Evolutionary conservation across 495 filamentous ascomycete genomes (phyloP).

Genomic region (Trichodelitschia bisporula): DNA sequence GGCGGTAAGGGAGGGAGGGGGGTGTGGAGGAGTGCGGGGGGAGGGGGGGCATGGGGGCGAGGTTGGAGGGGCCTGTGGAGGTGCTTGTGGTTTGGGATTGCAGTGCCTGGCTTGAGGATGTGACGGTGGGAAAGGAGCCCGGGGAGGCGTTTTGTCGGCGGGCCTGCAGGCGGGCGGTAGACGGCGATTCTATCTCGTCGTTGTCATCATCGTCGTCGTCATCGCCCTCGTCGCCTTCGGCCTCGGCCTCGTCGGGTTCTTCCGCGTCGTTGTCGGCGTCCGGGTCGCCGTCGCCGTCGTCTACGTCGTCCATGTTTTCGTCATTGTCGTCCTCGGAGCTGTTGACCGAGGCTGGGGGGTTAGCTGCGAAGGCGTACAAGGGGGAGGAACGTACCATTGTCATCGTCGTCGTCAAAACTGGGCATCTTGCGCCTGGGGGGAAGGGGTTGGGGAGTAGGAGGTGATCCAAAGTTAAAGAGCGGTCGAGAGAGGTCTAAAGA

Average conservation of each 20-base stretch:
- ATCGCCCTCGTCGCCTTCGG: conserved; percentile 39
- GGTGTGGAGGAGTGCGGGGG: conserved; percentile 24
- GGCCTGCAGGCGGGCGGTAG: conserved; percentile 4
- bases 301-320: conserved; percentile 25
- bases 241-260: conserved; percentile 21
- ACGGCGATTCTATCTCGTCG: conserved; percentile 20
- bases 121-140: no score
- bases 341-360: conserved; percentile 8
- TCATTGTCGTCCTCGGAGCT: conserved; percentile 20
- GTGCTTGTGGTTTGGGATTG: no score
- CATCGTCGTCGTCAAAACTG: conserved; percentile 17
- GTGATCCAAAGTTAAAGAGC: no score
- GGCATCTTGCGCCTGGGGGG: no score
- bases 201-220: conserved; percentile 30
- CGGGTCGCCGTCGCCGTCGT: conserved; percentile 21
- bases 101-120: no score
- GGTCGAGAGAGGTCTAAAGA: no score
- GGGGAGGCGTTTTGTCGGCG: neutral
- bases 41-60: conserved; percentile 10
- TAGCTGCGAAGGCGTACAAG: neutral
- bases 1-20: conserved; percentile 28
- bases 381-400: conserved; percentile 7
- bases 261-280: conserved; percentile 15
- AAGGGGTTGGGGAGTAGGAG: no score
- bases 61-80: conserved; percentile 20